phyloP scores from a whole-genome alignment of 108 stramenopile genomes.

The Skeletonema marinoi region DNA sequence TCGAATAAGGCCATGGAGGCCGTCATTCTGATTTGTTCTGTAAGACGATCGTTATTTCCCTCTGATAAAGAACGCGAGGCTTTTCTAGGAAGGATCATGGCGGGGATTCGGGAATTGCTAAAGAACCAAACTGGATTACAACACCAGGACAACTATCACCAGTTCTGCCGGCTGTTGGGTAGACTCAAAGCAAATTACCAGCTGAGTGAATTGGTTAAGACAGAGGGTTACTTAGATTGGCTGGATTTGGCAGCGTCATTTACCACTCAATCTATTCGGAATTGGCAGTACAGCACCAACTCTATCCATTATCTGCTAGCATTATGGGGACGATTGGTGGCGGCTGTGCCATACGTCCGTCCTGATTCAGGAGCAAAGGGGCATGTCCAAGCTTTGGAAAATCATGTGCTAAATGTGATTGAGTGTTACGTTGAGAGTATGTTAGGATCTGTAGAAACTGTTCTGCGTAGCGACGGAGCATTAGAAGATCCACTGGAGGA shows the following conservation, averaged over 20 bases:
- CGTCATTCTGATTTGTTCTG: constrained; percentile 86
- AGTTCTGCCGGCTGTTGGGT: constrained; percentile 96
- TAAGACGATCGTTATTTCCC: constrained; percentile 92
- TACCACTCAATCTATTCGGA: constrained; percentile 91
- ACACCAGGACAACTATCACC: constrained; percentile 97
- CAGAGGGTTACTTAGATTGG: constrained; percentile 95
- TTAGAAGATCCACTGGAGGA: constrained; percentile 95
- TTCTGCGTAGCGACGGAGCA: constrained; percentile 82
- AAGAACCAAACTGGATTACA: constrained; percentile 92
- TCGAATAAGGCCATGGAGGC: constrained; percentile 92
- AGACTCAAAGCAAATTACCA: constrained; percentile 98
- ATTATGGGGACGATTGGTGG: constrained; percentile 95
- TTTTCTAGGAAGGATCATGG: constrained; percentile 87
- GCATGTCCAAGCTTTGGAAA: constrained; percentile 88
- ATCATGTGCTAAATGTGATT: constrained; percentile 87
- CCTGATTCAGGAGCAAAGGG: constrained; percentile 88
- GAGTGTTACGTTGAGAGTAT: constrained; percentile 94
- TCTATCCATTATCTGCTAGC: constrained; percentile 97
- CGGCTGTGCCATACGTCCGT: constrained; percentile 97
- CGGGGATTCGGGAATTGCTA: constrained; percentile 88
- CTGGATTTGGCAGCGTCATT: constrained; percentile 90
- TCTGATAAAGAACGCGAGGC: constrained; percentile 93
- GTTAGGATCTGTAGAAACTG: constrained; percentile 92
- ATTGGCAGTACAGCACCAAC: constrained; percentile 96
- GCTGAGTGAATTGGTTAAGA: constrained; percentile 92